These are phyloP conservation scores for Termitomyces sp. DNA, from an alignment of 768 basidiomycete genomes.

Conservation along the genomic window DNA sequence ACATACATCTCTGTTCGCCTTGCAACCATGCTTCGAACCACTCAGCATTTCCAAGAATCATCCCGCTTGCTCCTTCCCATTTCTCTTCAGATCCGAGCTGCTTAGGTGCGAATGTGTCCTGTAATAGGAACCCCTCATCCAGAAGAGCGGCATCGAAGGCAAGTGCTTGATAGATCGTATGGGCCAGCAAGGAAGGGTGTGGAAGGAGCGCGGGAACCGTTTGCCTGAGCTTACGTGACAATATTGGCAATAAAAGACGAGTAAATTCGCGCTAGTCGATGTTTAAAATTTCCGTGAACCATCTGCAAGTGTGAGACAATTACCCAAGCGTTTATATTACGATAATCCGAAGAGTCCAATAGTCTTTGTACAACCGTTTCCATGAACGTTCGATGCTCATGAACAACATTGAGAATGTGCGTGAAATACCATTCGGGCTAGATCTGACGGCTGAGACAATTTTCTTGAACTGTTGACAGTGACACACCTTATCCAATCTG, in stretches of 20 bases:
- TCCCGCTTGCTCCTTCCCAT: constrained; percentile 78
- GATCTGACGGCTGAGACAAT: not conserved
- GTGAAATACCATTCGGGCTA: constrained; percentile 98
- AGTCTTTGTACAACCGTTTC: constrained; percentile 68
- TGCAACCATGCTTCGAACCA: constrained; percentile 93
- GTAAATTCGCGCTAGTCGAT: constrained; percentile 73
- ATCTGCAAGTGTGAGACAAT: constrained; percentile 14
- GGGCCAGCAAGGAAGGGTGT: constrained; percentile 83
- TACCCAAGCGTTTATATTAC: constrained; percentile 72
- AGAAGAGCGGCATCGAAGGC: constrained; percentile 76
- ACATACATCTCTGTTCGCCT: constrained; percentile 85
- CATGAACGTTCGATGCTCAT: constrained; percentile 83
- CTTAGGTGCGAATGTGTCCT: constrained; percentile 39
- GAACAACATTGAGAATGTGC: constrained; percentile 80
- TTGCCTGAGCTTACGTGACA: constrained; percentile 68
- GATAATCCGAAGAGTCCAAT: constrained; percentile 57
- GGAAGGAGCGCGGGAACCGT: constrained; percentile 70
- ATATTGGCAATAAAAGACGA: constrained; percentile 67
- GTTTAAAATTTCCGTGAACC: not conserved
- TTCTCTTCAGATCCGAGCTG: constrained; percentile 19
- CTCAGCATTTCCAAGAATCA: constrained; percentile 75
- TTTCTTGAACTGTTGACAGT: not conserved
- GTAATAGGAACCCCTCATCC: constrained; percentile 67
- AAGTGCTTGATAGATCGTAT: constrained; percentile 91
- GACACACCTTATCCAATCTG: constrained; percentile 78